Base-by-base conservation (phyloP, 305 asterid species). In the Coffea humblotiana region DNA sequence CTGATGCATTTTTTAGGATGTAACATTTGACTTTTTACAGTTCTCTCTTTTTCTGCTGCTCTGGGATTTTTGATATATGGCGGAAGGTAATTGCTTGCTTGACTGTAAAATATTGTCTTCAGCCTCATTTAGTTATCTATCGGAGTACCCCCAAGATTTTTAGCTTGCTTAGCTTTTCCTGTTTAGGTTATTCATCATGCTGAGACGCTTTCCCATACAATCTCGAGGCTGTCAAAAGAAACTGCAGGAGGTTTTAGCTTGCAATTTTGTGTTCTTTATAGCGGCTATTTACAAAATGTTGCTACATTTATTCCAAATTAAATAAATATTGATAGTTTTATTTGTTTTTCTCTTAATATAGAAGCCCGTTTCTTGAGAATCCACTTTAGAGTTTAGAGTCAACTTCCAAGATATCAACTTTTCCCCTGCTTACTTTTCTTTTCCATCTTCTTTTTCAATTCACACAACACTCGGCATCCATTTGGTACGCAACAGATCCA, bases 181-280 rank as follows among this genome's bases (percentile, higher is more conserved):
- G 19, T 76, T 48, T 49, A 87, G 90, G 85, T 78, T 87, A 51
- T 84, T 84, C 29, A 71, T 83, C 61, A 82, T 87, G 88, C 68
- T 87, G 56, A 82, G 73, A 63, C 90, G 85, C 66, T 87, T 87
- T 76, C 90, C 90, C 47, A 85, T 84, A 19, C 86, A 87, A 74
- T 84, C 88, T 18, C 81, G 81, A 45, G 84, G 88, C 48, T 86
- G 89, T 25, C 84, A 82, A 43, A 84, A 80, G 79, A 87, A 87
- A 78, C 83, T 87, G 51, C 88, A 84, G 58, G 90, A 87, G 86
- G 90, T 86, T 64, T 79, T 80, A 56, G 66, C 65, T 72, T 74
- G 13, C 52, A 48, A 56, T 15, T 54, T n/a, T 32, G n/a, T 70
- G 56, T 58, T 37, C 71, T 77, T 76, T 16, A 58, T 15, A 35